Percentiles rank a stretch among this genome's conserved stretches.
These are phyloP conservation scores for Knoxia roxburghii DNA, from an alignment of 257 asterid species.

Conservation along the genomic window DNA sequence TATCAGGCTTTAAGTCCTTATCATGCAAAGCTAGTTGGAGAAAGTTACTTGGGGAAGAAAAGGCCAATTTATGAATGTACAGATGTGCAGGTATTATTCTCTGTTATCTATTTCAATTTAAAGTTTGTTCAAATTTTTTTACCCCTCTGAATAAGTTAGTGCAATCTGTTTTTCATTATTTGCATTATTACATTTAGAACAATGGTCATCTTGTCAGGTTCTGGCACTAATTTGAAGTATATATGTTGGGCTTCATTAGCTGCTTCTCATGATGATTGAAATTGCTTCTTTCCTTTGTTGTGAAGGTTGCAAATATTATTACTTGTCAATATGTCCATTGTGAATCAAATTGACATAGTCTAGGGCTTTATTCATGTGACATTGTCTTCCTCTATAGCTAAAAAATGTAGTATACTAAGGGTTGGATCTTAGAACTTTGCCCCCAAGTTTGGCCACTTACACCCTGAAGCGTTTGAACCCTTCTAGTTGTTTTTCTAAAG, in stretches of 20 bases:
- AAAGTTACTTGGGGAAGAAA: constrained; percentile 83
- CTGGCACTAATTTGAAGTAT: no score
- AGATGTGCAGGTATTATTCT: constrained; percentile 63
- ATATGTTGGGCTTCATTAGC: neutral
- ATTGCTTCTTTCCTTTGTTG: neutral
- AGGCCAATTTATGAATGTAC: constrained; percentile 88
- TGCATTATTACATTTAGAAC: neutral
- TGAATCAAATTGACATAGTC: neutral
- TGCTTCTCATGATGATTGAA: neutral
- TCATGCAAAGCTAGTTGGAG: constrained; percentile 91
- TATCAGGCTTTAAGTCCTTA: constrained; percentile 62
- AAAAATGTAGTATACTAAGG: neutral
- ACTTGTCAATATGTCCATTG: neutral
- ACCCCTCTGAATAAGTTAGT: neutral
- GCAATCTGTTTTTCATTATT: neutral
- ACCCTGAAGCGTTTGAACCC: neutral
- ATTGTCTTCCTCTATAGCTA: neutral
- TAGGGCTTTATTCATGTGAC: neutral
- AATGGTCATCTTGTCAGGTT: no score
- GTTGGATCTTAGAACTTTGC: neutral
- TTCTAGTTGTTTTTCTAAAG: neutral
- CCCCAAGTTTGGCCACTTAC: neutral
- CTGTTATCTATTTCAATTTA: constrained; percentile 6
- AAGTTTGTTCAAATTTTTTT: neutral
- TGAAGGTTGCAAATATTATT: neutral